phyloP scores from a whole-genome alignment of 306 rosid genomes.

The Dryas octopetala region DNA sequence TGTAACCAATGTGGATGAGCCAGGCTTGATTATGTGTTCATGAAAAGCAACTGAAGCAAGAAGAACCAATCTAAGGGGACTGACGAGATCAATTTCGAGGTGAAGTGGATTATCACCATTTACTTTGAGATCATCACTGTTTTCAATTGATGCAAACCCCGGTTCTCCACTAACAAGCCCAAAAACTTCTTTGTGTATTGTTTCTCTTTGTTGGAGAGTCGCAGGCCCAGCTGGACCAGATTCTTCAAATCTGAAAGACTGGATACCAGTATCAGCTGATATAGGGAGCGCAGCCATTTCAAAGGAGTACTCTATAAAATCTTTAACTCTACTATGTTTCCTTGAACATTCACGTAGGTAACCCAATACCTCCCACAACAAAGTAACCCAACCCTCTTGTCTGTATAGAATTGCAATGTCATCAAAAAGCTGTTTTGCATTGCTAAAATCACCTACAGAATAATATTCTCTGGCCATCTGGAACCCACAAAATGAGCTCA shows the following conservation, averaged over 20 bases:
- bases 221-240: slow-evolving; percentile 85
- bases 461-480: slow-evolving; percentile 87
- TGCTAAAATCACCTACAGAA: slow-evolving; percentile 57
- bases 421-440: slow-evolving; percentile 65
- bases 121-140: slow-evolving; percentile 46
- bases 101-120: slow-evolving; percentile 54
- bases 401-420: slow-evolving; percentile 76
- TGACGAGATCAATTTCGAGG: slow-evolving; percentile 87
- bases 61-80: slow-evolving; percentile 88
- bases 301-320: slow-evolving; percentile 86
- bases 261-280: slow-evolving; percentile 54
- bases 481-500: slow-evolving; percentile 77
- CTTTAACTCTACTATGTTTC: slow-evolving; percentile 57
- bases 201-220: slow-evolving; percentile 60
- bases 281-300: slow-evolving; percentile 95
- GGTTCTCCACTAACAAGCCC: slow-evolving; percentile 52
- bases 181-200: slow-evolving; percentile 74
- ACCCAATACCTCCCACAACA: slow-evolving; percentile 92
- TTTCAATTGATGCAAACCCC: slow-evolving; percentile 41
- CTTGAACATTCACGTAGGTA: slow-evolving; percentile 83
- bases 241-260: slow-evolving; percentile 50
- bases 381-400: slow-evolving; percentile 92
- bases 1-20: slow-evolving; percentile 56
- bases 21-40: slow-evolving; percentile 80
- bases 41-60: slow-evolving; percentile 94